Evolutionary conservation across 2,329 filamentous ascomycete species (phyloP).

Genomic region (Botryotinia calthae): DNA sequence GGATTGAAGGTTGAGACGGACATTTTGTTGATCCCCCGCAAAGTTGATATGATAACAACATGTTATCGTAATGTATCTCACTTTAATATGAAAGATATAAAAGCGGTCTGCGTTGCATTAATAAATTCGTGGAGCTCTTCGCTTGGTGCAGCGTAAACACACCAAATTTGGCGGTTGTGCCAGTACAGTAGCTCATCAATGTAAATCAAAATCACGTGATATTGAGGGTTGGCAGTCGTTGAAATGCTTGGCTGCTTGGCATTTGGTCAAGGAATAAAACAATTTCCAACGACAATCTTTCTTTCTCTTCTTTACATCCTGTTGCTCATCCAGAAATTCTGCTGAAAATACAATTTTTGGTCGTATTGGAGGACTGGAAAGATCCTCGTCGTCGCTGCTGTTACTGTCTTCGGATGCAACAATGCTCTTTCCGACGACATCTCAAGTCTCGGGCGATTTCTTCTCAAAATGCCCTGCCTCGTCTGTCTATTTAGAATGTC

Average conservation of each 20-base stretch:
- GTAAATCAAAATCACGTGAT: background rate
- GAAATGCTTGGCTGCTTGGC: conserved; percentile 10
- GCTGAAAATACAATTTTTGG: background rate
- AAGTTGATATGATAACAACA: conserved; percentile 20
- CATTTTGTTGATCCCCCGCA: conserved; percentile 24
- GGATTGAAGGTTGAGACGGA: conserved; percentile 30
- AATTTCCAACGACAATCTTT: background rate
- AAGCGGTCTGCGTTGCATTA: conserved; percentile 14
- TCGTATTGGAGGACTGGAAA: background rate
- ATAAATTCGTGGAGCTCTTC: conserved; percentile 6
- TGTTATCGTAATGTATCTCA: conserved; percentile 18
- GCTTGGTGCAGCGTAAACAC: conserved; percentile 7
- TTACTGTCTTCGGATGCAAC: background rate
- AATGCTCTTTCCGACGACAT: background rate
- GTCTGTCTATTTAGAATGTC: background rate
- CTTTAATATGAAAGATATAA: conserved; percentile 10
- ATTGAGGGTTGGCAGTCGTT: background rate
- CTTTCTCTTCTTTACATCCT: background rate
- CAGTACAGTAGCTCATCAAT: background rate
- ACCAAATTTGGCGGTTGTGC: background rate
- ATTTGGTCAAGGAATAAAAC: background rate
- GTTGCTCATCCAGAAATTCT: background rate
- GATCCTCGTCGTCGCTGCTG: background rate
- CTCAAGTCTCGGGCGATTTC: no score
- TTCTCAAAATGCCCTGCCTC: background rate